Conservation (phyloP, 2,329 filamentous ascomycete species). For the Aphanocladium album region DNA sequence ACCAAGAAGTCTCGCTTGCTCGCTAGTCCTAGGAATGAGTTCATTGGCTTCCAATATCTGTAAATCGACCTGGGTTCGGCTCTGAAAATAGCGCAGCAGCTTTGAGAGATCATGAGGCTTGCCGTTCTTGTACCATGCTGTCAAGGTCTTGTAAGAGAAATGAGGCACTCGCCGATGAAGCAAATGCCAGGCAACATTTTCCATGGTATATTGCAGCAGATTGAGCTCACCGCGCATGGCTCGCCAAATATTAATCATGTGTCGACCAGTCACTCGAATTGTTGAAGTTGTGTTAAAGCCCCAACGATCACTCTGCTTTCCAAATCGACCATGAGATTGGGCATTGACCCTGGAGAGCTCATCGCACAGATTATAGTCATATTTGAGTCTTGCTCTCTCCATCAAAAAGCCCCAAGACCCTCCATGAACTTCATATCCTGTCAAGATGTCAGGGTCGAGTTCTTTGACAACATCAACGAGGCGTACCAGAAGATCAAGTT, state of each 20-base stretch:
- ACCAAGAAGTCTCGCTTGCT: constrained; percentile 87
- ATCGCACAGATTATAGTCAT: constrained; percentile 85
- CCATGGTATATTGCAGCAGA: constrained; percentile 89
- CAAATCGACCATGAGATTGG: constrained; percentile 76
- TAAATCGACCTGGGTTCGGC: constrained; percentile 74
- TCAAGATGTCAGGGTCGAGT: constrained; percentile 86
- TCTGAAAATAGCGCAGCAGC: constrained; percentile 71
- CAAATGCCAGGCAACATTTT: constrained; percentile 90
- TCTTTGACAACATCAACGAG: constrained; percentile 80
- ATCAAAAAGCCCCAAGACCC: constrained; percentile 94
- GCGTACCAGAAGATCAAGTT: constrained; percentile 79
- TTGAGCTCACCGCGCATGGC: constrained; percentile 93
- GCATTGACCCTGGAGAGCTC: constrained; percentile 86
- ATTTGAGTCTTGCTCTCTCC: constrained; percentile 78
- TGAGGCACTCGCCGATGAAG: constrained; percentile 84
- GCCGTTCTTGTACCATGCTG: constrained; percentile 71
- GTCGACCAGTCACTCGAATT: constrained; percentile 85
- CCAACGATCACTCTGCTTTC: constrained; percentile 84
- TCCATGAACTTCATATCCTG: constrained; percentile 91
- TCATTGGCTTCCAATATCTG: constrained; percentile 90
- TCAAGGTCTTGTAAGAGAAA: constrained; percentile 74
- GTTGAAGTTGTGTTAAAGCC: constrained; percentile 92
- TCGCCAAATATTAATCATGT: constrained; percentile 96
- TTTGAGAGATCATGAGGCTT: constrained; percentile 66
- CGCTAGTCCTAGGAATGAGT: constrained; percentile 80